Base-by-base conservation (phyloP, 2,329 filamentous ascomycete genomes). In the Paracoccidioides brasiliensis region DNA sequence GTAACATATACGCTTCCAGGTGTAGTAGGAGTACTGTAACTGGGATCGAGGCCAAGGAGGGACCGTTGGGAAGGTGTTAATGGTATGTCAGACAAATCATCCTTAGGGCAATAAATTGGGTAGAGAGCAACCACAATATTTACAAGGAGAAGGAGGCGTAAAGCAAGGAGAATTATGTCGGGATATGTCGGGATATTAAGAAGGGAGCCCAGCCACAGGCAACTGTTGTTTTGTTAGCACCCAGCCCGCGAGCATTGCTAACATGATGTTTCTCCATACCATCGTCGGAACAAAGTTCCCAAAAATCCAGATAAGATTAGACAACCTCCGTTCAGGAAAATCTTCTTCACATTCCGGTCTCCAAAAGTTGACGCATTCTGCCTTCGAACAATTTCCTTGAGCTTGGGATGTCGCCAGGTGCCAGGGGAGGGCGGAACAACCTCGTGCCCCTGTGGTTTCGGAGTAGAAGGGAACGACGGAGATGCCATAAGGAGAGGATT, bases 61-160 rank as follows among this genome's bases (percentile, higher is more conserved):
- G 84, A 79, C 58, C 91, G 86, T 74, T 97, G 93, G 10, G 84
- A 83, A n/a, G 88, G 84, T 0, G 91, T 96, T 61, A 98, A 80
- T 58, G 91, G 83, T 52, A 98, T 95, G 69, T 98, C 93, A 69
- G 83, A 77, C 60, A 96, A 79, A 59, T 90, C 80, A 69, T 97
- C 93, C 62, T 78, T 78, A 45, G 79, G 77, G 60, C 84, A 80
- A 64, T 89, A 71, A 10, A 95, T 78, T 2, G 91, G 93, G 48
- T 82, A 75, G 56, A 88, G 74, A 41, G 89, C 86, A 55, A 84
- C 64, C 59, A 75, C 67, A 54, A 95, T 86, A 70, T 95, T 95
- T 66, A 83, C 67, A 54, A 85, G 60, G 2, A 86, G 80, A 64
- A 85, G 70, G 51, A 86, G 61, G 3, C 85, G 83, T 2, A 86